Conservation (phyloP, 129 eudicot genomes). For the Escallonia rubra region DNA sequence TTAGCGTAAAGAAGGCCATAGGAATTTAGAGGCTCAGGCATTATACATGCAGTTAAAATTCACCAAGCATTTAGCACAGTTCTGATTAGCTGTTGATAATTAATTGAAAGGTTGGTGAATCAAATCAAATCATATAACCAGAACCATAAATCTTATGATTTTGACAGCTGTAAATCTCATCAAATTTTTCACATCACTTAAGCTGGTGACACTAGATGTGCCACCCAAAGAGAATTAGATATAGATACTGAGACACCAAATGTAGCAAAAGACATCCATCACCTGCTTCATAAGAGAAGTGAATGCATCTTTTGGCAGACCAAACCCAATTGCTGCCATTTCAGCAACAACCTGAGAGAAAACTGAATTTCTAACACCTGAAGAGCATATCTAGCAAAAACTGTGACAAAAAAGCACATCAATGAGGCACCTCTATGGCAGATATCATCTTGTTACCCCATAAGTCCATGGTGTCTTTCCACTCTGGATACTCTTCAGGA, state of each 20-base stretch:
- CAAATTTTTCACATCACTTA: neutral
- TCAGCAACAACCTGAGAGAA: slow-evolving; percentile 82
- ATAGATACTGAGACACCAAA: neutral
- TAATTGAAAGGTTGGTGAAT: too few relatives aligned
- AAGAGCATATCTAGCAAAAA: neutral
- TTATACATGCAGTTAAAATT: too few relatives aligned
- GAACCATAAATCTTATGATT: too few relatives aligned
- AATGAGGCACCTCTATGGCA: slow-evolving; percentile 62
- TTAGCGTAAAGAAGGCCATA: too few relatives aligned
- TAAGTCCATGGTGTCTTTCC: slow-evolving; percentile 91
- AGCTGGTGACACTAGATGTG: neutral
- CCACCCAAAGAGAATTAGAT: neutral
- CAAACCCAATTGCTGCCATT: slow-evolving; percentile 98
- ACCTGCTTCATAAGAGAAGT: slow-evolving; percentile 93
- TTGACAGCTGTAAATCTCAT: too few relatives aligned
- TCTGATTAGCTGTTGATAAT: too few relatives aligned
- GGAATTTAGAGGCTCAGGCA: too few relatives aligned
- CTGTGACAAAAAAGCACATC: neutral
- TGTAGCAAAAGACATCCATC: slow-evolving; percentile 5
- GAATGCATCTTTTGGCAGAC: slow-evolving; percentile 78
- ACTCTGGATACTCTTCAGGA: slow-evolving; percentile 88
- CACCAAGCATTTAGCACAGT: too few relatives aligned
- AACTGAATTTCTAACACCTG: neutral
- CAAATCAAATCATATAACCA: too few relatives aligned
- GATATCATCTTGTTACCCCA: slow-evolving; percentile 95